Evolutionary conservation across 768 basidiomycete genomes (phyloP).

Genomic region (Phaeolepiota aurea): DNA sequence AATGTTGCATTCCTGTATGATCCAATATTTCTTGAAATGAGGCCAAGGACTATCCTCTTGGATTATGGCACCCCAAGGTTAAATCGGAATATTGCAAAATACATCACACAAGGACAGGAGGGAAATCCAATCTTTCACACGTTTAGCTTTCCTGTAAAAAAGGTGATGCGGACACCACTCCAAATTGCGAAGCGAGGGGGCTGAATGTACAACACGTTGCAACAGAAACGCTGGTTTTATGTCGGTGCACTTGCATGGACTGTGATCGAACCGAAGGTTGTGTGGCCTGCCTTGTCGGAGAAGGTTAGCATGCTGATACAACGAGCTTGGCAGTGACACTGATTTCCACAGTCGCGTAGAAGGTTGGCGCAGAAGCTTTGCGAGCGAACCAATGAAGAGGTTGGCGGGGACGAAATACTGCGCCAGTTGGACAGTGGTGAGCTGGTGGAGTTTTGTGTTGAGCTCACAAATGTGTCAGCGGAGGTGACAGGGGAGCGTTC

Average conservation of each 20-base stretch:
- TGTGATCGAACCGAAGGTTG: conserved; percentile 14
- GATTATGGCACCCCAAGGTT: conserved; percentile 38
- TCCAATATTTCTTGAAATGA: conserved; percentile 45
- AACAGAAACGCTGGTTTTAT: conserved; percentile 41
- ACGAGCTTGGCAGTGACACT: conserved; percentile 1
- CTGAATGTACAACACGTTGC: conserved; percentile 3
- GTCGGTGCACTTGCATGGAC: conserved; percentile 42
- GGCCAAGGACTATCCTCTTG: conserved; percentile 33
- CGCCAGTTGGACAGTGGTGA: conserved; percentile 28
- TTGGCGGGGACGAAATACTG: conserved; percentile 23
- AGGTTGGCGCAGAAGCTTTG: conserved; percentile 24
- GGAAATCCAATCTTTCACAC: conserved; percentile 32
- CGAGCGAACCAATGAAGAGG: conserved; percentile 22
- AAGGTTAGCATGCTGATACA: conserved; percentile 21
- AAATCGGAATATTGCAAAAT: conserved; percentile 22
- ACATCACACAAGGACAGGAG: conserved; percentile 19
- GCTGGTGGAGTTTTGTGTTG: conserved; percentile 37
- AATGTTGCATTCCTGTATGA: conserved; percentile 44
- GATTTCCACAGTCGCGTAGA: conserved; percentile 18
- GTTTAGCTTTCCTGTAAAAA: conserved; percentile 37
- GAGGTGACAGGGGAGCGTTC: neutral
- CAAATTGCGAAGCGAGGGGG: conserved; percentile 1
- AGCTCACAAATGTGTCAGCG: conserved; percentile 12
- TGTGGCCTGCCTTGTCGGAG: conserved; percentile 31
- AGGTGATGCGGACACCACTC: conserved; percentile 20